These are phyloP conservation scores for Ettlia oleoabundans DNA, from an alignment of 139 green algal species.

Conservation along the genomic window DNA sequence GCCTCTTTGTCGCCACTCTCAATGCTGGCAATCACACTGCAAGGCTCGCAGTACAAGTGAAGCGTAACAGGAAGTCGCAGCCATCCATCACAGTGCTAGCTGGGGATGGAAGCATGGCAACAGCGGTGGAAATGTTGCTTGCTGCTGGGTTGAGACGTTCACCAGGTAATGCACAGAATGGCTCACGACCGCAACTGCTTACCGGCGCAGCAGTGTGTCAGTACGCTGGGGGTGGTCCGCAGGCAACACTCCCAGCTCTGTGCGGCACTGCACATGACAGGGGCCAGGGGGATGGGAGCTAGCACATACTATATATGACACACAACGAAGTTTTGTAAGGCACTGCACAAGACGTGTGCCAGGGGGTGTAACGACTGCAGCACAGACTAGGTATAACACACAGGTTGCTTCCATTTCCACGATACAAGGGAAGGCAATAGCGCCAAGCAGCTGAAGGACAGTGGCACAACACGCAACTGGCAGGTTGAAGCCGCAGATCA, in stretches of 20 bases:
- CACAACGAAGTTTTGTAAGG: neutral
- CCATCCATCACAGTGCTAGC: no score
- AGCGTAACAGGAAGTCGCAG: neutral
- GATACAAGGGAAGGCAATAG: neutral
- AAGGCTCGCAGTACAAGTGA: no score
- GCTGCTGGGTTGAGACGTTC: no score
- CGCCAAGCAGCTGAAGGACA: no score
- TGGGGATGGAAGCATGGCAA: no score
- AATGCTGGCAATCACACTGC: conserved; percentile 23
- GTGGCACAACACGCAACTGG: no score
- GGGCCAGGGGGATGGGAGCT: neutral
- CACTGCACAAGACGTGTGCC: neutral
- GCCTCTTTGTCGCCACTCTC: conserved; percentile 18
- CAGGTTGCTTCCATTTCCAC: no score
- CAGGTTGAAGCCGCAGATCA: no score
- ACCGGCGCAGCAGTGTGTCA: conserved; percentile 23
- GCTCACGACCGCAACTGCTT: neutral
- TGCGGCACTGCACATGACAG: conserved; percentile 60
- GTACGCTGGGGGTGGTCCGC: conserved; percentile 41
- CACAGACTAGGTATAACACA: no score
- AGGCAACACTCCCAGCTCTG: conserved; percentile 58
- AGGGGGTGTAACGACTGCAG: no score
- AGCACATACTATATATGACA: neutral
- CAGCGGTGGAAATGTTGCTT: no score
- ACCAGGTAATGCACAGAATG: neutral